Conservation (phyloP, 164 flowering plant genomes). For the Chloranthus sessilifolius region DNA sequence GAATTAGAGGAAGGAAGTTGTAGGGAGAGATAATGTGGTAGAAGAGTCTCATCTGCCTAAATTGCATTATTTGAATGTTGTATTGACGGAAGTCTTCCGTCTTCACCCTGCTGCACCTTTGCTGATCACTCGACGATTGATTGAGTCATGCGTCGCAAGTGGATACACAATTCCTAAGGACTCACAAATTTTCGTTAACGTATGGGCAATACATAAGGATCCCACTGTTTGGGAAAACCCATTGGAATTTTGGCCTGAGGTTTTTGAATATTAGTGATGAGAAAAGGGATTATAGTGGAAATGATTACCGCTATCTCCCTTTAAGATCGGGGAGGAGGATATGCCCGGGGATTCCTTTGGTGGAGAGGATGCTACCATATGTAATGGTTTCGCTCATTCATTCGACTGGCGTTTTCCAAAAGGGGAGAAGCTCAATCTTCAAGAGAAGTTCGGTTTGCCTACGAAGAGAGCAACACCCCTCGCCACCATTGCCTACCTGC, state of each 20-base stretch:
- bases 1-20: constrained; percentile 23
- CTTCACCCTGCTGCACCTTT: constrained; percentile 31
- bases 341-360: constrained; percentile 42
- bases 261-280: constrained; percentile 8
- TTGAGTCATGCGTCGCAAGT: constrained; percentile 17
- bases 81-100: constrained; percentile 34
- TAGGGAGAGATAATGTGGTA: constrained; percentile 15
- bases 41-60: constrained; percentile 26
- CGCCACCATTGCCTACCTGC: constrained; percentile 36
- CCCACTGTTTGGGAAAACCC: constrained; percentile 42
- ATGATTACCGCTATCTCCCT: constrained; percentile 32
- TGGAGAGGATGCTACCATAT: constrained; percentile 26
- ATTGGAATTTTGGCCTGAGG: constrained; percentile 20
- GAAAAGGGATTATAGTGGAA: constrained; percentile 19
- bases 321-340: constrained; percentile 55
- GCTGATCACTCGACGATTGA: constrained; percentile 14
- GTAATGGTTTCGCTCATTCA: constrained; percentile 32
- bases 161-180: constrained; percentile 34
- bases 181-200: constrained; percentile 27
- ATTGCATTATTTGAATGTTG: constrained; percentile 28
- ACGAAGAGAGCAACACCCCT: constrained; percentile 29
- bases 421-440: constrained; percentile 23
- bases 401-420: constrained; percentile 34
- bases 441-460: constrained; percentile 32
- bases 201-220: constrained; percentile 45